These are phyloP conservation scores for Phoma sp. DNA, from an alignment of 2,329 filamentous ascomycete species.

Conservation along the genomic window DNA sequence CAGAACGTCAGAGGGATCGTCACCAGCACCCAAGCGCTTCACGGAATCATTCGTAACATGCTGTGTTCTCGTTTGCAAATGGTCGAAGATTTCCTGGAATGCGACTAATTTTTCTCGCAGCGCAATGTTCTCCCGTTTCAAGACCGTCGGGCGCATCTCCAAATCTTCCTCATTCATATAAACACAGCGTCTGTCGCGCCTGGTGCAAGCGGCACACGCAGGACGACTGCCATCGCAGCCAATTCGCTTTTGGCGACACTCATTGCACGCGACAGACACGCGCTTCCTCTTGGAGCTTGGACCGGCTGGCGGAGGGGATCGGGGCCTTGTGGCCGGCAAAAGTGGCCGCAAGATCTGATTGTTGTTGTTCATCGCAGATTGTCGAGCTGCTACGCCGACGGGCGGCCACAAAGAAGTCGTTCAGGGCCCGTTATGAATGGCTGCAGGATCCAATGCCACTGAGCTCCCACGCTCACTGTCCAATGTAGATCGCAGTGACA, in stretches of 20 bases:
- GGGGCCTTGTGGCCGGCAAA: constrained; percentile 17
- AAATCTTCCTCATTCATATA: constrained; percentile 19
- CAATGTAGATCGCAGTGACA: not conserved
- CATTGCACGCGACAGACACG: constrained; percentile 20
- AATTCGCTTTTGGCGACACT: constrained; percentile 17
- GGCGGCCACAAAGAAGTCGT: constrained; percentile 4
- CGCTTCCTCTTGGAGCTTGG: constrained; percentile 17
- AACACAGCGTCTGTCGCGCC: constrained; percentile 14
- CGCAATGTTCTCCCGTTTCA: constrained; percentile 18
- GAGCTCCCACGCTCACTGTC: constrained; percentile 1
- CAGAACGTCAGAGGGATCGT: constrained; percentile 12
- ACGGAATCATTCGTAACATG: constrained; percentile 13
- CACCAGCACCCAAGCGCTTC: constrained; percentile 14
- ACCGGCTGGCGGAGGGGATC: constrained; percentile 10
- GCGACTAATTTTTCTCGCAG: constrained; percentile 16
- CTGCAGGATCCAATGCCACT: constrained; percentile 1
- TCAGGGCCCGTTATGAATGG: not conserved
- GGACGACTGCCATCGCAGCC: constrained; percentile 18
- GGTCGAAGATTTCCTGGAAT: constrained; percentile 13
- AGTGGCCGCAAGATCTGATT: constrained; percentile 4
- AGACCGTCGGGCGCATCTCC: constrained; percentile 17
- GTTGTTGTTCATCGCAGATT: constrained; percentile 15
- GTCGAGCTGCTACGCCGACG: constrained; percentile 8
- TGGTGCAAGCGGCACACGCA: constrained; percentile 16
- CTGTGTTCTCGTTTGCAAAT: constrained; percentile 11